A percentile compares a stretch with the other conserved stretches of the same genome.
These are phyloP conservation scores for Cutaneotrichosporon daszewskae DNA, from an alignment of 1,284 basidiomycete genomes.

Conservation along the genomic window DNA sequence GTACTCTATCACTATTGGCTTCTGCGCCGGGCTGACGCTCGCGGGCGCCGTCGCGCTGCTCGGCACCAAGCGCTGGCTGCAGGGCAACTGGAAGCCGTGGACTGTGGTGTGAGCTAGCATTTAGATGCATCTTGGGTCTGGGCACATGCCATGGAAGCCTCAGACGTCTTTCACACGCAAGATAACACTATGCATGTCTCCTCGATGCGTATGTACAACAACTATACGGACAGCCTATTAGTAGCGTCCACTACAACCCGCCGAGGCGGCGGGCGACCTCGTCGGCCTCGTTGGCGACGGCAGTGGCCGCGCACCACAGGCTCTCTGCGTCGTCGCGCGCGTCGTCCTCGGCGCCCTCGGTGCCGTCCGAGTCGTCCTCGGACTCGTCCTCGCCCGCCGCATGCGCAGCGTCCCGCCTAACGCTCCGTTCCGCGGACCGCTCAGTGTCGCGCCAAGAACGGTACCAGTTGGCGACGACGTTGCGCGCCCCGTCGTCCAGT, in stretches of 20 bases:
- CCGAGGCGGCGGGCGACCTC: conserved; percentile 3
- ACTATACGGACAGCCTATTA: too few relatives aligned
- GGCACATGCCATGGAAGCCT: too few relatives aligned
- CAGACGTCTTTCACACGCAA: too few relatives aligned
- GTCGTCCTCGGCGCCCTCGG: background rate
- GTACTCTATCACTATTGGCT: conserved; percentile 46
- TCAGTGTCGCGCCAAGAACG: conserved; percentile 40
- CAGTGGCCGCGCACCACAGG: conserved; percentile 1
- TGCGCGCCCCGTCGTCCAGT: conserved; percentile 40
- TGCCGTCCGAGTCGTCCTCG: background rate
- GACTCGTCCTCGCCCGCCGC: background rate
- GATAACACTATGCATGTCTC: too few relatives aligned
- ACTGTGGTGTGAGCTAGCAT: background rate
- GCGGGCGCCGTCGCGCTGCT: conserved; percentile 32
- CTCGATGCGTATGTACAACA: too few relatives aligned
- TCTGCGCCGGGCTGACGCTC: conserved; percentile 44
- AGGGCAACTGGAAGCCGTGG: conserved; percentile 28
- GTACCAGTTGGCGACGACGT: conserved; percentile 45
- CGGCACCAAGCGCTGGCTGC: conserved; percentile 41
- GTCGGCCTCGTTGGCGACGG: conserved; percentile 1
- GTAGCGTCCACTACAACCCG: conserved; percentile 2
- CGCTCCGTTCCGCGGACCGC: too few relatives aligned
- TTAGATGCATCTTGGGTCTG: too few relatives aligned
- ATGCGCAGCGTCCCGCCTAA: too few relatives aligned
- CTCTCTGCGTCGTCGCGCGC: background rate